These are phyloP conservation scores for Vigna unguiculata DNA, from an alignment of 306 rosid genomes.

Conservation along the genomic window DNA sequence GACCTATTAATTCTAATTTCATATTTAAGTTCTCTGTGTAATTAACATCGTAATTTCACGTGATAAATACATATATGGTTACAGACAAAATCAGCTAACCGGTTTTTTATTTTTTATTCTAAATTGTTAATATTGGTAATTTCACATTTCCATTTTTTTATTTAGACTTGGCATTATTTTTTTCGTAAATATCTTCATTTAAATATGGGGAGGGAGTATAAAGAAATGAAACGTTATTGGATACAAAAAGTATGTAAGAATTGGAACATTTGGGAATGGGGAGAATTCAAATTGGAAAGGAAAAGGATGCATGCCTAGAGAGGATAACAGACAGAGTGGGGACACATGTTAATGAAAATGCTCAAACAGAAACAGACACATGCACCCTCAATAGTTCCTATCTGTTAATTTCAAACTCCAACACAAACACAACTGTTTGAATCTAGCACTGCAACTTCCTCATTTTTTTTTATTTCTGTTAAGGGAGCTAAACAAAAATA, in stretches of 20 bases:
- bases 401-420: not conserved
- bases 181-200: too few relatives aligned
- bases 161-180: too few relatives aligned
- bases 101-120: not conserved
- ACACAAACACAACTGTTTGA: conserved; percentile 21
- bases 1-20: not conserved
- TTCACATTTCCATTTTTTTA: not conserved
- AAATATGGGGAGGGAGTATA: too few relatives aligned
- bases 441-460: not conserved
- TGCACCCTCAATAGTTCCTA: not conserved
- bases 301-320: not conserved
- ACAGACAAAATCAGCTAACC: not conserved
- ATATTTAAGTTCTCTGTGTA: not conserved
- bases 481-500: too few relatives aligned
- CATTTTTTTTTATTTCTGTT: not conserved
- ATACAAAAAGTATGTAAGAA: not conserved
- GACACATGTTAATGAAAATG: not conserved
- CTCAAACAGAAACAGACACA: not conserved
- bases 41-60: not conserved
- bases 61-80: not conserved
- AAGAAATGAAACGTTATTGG: not conserved
- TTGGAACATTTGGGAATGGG: too few relatives aligned
- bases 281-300: not conserved
- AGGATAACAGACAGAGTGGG: conserved; percentile 4
- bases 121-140: not conserved